Percentiles rank a stretch among this genome's conserved stretches.
Evolutionary conservation across 2,329 filamentous ascomycete genomes (phyloP).

Genomic region (Pseudocercospora macadamiae): DNA sequence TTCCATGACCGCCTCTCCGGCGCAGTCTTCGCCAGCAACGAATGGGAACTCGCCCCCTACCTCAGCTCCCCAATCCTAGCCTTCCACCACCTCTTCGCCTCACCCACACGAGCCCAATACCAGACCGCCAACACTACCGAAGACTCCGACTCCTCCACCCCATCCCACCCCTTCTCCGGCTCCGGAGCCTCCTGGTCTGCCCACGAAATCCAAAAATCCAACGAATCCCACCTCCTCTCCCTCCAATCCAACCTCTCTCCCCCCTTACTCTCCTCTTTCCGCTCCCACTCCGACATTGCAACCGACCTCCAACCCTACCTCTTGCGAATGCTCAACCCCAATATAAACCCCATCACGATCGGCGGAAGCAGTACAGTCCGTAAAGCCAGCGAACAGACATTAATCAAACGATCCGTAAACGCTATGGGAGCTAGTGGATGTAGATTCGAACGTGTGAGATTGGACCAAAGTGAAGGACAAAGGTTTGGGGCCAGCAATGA

Average conservation of each 20-base stretch:
- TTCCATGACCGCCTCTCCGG: slow-evolving; percentile 87
- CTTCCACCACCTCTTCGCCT: slow-evolving; percentile 89
- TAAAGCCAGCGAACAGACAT: slow-evolving; percentile 78
- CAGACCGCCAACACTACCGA: slow-evolving; percentile 50
- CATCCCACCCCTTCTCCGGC: slow-evolving; percentile 77
- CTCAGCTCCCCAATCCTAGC: slow-evolving; percentile 83
- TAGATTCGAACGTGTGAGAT: slow-evolving; percentile 75
- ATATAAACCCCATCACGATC: slow-evolving; percentile 88
- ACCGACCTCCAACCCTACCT: slow-evolving; percentile 85
- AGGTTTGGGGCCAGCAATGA: slow-evolving; percentile 22
- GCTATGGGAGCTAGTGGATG: slow-evolving; percentile 84
- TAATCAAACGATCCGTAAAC: slow-evolving; percentile 78
- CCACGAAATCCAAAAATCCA: slow-evolving; percentile 78
- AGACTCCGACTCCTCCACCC: slow-evolving; percentile 32
- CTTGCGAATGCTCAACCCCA: slow-evolving; percentile 79
- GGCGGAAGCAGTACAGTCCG: slow-evolving; percentile 65
- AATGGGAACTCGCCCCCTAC: slow-evolving; percentile 90
- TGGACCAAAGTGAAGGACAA: slow-evolving; percentile 57
- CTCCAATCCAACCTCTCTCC: slow-evolving; percentile 74
- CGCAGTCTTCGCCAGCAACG: slow-evolving; percentile 78
- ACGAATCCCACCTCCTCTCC: slow-evolving; percentile 70
- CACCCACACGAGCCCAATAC: slow-evolving; percentile 58
- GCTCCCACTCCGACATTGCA: slow-evolving; percentile 74
- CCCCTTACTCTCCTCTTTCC: slow-evolving; percentile 74
- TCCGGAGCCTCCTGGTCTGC: slow-evolving; percentile 80